Evolutionary conservation across 768 basidiomycete genomes (phyloP), one percentile per base, ranked within the genome.

Genomic region (Suillus paluster): DNA sequence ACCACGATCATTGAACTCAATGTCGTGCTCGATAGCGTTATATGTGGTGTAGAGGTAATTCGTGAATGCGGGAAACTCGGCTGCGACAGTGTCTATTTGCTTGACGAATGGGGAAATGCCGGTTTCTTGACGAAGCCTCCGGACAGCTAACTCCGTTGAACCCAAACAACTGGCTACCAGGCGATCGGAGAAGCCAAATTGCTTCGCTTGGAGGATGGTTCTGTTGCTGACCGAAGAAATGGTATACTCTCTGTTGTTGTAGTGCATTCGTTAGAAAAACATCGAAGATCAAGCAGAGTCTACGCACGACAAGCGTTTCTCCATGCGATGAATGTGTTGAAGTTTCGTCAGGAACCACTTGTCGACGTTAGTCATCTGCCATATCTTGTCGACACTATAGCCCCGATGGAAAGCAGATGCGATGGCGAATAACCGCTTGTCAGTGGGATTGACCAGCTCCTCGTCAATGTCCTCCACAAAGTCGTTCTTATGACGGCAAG

Each of bases 1-100:
- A 65, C 97, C 97, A 61, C 90, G 85, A 71, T 99, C 97, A 55
- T 88, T 77, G 79, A 99, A 99, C 6, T 80, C 74, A 67, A 99
- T 77, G 73, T 98, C 97, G 73, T 99, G 94, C 73, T 97, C 94
- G 64, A 89, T 79, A n/a, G 91, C 97, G 70, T 97, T 98, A 81
- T 99, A 99, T 0, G 96, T 97, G 46, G 91, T 97, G 79, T 99
- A 99, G 49, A 99, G 88, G 76, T 99, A 99, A 80, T 99, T 99
- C 59, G 97, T 99, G 81, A 90, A 94, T 1, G 96, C 95, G 2
- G 97, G 97, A 86, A 98, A 99, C 72, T 99, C 96, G 33, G 97
- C 97, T 12, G 97, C 97, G 59, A 99, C 96, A 0, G 97, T 99
- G 70, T 99, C 97, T 74, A 98, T 99, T 73, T 99, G 97, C 82